Evolutionary conservation across 352 stramenopile genomes (phyloP).

Genomic region (Globisporangium irregulare): DNA sequence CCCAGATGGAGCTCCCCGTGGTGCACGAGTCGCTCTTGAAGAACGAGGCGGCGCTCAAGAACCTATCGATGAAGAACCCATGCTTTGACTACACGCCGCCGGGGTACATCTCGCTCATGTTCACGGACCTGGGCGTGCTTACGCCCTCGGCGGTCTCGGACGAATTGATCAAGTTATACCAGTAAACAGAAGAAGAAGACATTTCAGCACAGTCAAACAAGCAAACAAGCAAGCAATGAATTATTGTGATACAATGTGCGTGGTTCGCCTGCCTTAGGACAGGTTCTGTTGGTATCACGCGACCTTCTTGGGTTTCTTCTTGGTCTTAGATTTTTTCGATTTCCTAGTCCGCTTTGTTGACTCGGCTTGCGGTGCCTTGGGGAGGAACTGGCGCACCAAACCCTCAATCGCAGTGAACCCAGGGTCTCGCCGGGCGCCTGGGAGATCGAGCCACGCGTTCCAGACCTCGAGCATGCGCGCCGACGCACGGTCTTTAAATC

Average conservation of each 20-base stretch:
- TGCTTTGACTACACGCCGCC: slow-evolving; percentile 97
- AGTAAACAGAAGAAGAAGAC: slow-evolving; percentile 53
- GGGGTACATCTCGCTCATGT: slow-evolving; percentile 97
- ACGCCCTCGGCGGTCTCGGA: slow-evolving; percentile 98
- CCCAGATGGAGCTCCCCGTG: slow-evolving; percentile 49
- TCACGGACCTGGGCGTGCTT: slow-evolving; percentile 97
- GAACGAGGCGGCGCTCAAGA: slow-evolving; percentile 28
- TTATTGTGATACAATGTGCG: background rate
- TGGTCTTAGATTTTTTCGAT: slow-evolving; percentile 3
- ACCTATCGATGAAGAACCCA: slow-evolving; percentile 86
- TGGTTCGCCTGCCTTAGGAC: too few species aligned
- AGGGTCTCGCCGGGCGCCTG: slow-evolving; percentile 41
- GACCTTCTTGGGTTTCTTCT: slow-evolving; percentile 1
- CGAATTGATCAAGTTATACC: slow-evolving; percentile 98
- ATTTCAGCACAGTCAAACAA: too few species aligned
- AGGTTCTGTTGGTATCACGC: background rate
- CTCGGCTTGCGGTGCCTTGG: slow-evolving; percentile 5
- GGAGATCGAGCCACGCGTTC: slow-evolving; percentile 51
- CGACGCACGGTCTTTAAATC: slow-evolving; percentile 65
- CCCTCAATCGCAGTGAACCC: slow-evolving; percentile 48
- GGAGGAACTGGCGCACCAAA: slow-evolving; percentile 51
- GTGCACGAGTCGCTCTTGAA: slow-evolving; percentile 15
- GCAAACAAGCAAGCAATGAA: background rate
- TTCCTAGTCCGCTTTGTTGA: slow-evolving; percentile 5
- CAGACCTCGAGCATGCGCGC: slow-evolving; percentile 72